Percentiles rank a stretch among this genome's conserved stretches.
phyloP scores from a whole-genome alignment of 345 rosid genomes.

The Kernera saxatilis region DNA sequence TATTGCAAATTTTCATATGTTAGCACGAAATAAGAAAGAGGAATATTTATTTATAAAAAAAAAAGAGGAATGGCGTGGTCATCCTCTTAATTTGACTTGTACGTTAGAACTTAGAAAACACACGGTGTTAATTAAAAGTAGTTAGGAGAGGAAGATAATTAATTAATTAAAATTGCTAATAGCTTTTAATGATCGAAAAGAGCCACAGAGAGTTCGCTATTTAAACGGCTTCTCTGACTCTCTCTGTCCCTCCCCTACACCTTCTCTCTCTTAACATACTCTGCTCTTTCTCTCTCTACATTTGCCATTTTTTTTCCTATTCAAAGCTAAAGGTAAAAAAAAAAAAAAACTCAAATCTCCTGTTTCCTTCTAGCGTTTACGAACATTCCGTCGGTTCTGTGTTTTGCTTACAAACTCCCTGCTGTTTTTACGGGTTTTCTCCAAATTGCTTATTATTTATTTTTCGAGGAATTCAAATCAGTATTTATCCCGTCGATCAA shows the following conservation, averaged over 20 bases:
- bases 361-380: not conserved
- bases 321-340: constrained; percentile 13
- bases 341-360: not conserved
- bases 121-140: constrained; percentile 11
- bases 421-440: not conserved
- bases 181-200: constrained; percentile 31
- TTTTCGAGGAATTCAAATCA: not conserved
- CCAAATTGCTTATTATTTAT: not conserved
- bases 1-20: not conserved
- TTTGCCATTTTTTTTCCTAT: not conserved
- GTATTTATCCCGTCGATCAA: not conserved
- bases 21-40: constrained; percentile 6
- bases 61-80: constrained; percentile 11
- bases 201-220: constrained; percentile 26
- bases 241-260: constrained; percentile 28
- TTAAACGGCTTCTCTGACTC: constrained; percentile 11
- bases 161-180: not conserved
- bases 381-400: constrained; percentile 9
- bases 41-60: constrained; percentile 3
- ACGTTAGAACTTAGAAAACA: constrained; percentile 24
- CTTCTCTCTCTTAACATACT: constrained; percentile 7
- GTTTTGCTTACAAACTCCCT: not conserved
- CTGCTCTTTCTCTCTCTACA: constrained; percentile 1
- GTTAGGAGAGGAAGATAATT: not conserved
- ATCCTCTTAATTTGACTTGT: constrained; percentile 30